Evolutionary conservation across 2,329 filamentous ascomycete species (phyloP).

Genomic region (Cercospora sesami): DNA sequence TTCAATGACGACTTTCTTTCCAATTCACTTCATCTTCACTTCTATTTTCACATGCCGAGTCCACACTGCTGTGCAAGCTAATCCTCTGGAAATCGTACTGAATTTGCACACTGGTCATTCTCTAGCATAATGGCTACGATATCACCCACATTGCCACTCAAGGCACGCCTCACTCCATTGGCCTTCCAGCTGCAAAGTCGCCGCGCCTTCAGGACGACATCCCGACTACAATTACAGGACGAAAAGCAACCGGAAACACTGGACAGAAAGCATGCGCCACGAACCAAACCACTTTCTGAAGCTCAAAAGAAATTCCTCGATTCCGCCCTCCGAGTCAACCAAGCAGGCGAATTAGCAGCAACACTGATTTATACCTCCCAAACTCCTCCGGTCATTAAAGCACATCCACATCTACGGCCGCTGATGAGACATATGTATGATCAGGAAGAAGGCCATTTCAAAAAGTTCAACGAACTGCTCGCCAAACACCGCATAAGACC

Average conservation of each 20-base stretch:
- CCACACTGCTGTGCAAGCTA: not conserved
- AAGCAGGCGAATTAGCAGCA: constrained; percentile 95
- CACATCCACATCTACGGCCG: constrained; percentile 82
- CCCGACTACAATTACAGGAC: constrained; percentile 21
- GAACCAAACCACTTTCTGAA: constrained; percentile 27
- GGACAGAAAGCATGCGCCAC: constrained; percentile 19
- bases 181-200: constrained; percentile 36
- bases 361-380: constrained; percentile 92
- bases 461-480: constrained; percentile 79
- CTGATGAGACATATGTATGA: constrained; percentile 98
- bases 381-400: constrained; percentile 73
- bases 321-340: constrained; percentile 87
- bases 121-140: constrained; percentile 7
- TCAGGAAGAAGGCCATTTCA: constrained; percentile 85
- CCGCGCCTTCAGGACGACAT: constrained; percentile 27
- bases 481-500: constrained; percentile 86
- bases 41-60: not conserved
- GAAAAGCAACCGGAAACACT: constrained; percentile 27
- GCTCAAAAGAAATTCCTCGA: constrained; percentile 74
- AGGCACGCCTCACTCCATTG: constrained; percentile 31
- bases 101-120: not conserved
- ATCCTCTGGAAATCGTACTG: accelerated
- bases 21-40: not conserved
- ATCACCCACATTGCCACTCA: constrained; percentile 29
- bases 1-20: constrained; percentile 5